Base-by-base conservation (phyloP, 2,329 filamentous ascomycete species). In the Xylariaceae sp. region DNA sequence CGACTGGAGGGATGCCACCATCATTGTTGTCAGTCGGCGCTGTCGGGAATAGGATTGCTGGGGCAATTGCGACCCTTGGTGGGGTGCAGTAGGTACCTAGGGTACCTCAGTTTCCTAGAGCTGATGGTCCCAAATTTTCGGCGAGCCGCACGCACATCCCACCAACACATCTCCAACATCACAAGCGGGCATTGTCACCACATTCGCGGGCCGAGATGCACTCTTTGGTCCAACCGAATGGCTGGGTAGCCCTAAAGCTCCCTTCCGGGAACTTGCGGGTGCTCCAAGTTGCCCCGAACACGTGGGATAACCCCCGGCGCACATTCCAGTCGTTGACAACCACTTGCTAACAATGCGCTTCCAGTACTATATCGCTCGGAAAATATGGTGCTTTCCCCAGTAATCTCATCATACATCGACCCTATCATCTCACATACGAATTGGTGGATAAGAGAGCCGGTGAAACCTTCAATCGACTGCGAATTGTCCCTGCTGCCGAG, bases 321-420 rank as follows among this genome's bases (percentile, higher is more conserved):
- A 40, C n/a, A 15, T 10, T 32, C 14, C 12, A n/a, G n/a, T n/a
- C n/a, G 19, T 19, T 39, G 12, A 19, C 17, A 18, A 39, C 42
- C 27, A 19, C 17, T 11, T 45, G 39, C 46, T 53, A 46, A 56
- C 47, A 39, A 32, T 48, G 11, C 18, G 45, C 39, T 52, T 66
- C 36, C 60, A 96, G 91, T 38, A 89, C 83, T 40, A 87, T 97
- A 57, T 90, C 89, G 1, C 76, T 97, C 32, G 90, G 90, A 48
- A 97, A 96, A 80, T 95, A 94, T 67, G 94, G 94, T 56, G 83
- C 83, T 2, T 96, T 99, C 65, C 86, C 89, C 14, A 84, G 89
- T 45, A 96, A 97, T 65, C 80, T 94, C 31, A 82, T 99, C 41
- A 81, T 99, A 55, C 87, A 90, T n/a, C 85, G 94, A 7, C 94